A percentile compares a stretch with the other conserved stretches of the same genome.
phyloP scores from a whole-genome alignment of 129 eudicot genomes.

The Pittosporum tobira region DNA sequence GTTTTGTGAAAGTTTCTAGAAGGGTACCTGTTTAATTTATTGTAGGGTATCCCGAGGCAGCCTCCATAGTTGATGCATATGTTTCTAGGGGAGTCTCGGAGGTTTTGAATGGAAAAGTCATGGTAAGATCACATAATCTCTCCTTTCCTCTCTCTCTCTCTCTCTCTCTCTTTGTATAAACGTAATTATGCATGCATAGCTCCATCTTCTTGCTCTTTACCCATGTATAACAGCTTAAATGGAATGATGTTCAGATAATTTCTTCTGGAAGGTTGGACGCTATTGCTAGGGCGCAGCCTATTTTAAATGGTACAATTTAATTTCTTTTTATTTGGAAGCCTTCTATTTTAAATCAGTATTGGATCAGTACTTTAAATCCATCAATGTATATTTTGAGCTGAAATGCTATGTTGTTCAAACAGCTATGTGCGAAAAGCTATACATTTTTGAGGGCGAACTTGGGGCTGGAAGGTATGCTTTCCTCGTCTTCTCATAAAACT shows the following conservation, averaged over 20 bases:
- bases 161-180: background rate
- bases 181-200: background rate
- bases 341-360: background rate
- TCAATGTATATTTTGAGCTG: constrained; percentile 8
- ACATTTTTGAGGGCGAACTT: constrained; percentile 45
- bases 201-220: background rate
- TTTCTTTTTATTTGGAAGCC: background rate
- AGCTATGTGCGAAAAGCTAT: constrained; percentile 51
- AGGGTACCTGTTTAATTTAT: constrained; percentile 4
- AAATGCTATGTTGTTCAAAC: constrained; percentile 17
- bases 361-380: background rate
- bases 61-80: constrained; percentile 34
- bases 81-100: constrained; percentile 37
- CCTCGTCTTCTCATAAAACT: background rate
- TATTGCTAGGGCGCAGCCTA: constrained; percentile 36
- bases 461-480: constrained; percentile 63
- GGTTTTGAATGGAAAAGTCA: constrained; percentile 33
- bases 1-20: background rate
- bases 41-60: constrained; percentile 28
- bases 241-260: constrained; percentile 27
- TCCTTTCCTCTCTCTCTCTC: background rate
- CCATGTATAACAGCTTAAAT: background rate
- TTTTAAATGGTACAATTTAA: constrained; percentile 39
- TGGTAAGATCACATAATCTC: constrained; percentile 28
- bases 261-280: constrained; percentile 49